phyloP scores from a whole-genome alignment of 306 rosid genomes.

The Purshia tridentata region DNA sequence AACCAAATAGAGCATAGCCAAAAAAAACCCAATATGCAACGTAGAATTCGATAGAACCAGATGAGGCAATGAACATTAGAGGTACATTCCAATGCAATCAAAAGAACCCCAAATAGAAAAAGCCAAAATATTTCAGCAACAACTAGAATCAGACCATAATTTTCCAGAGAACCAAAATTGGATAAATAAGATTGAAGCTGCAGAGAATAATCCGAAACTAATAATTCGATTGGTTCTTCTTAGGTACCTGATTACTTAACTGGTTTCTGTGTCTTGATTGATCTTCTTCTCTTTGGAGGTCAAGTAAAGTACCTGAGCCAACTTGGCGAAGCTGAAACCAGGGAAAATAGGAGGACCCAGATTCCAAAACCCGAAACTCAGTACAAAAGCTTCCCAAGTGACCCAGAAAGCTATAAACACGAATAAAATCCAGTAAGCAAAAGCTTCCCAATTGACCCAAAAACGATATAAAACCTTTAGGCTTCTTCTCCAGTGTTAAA shows the following conservation, averaged over 20 bases:
- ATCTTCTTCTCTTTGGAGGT: background rate
- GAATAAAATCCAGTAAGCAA: background rate
- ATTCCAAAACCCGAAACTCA: slow-evolving; percentile 12
- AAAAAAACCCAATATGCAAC: background rate
- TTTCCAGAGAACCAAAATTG: background rate
- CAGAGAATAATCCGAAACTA: slow-evolving; percentile 1
- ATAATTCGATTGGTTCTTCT: background rate
- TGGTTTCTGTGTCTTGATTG: background rate
- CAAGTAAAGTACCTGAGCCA: background rate
- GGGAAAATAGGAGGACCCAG: background rate
- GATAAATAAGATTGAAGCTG: background rate
- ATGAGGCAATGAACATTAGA: background rate
- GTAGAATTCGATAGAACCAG: background rate
- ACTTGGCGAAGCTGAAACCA: background rate
- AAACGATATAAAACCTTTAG: background rate
- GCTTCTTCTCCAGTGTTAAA: no score
- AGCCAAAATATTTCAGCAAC: background rate
- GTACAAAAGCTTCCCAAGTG: background rate
- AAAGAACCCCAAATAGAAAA: slow-evolving; percentile 1
- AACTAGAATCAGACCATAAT: background rate
- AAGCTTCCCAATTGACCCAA: background rate
- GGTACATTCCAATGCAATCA: background rate
- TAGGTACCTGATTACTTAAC: slow-evolving; percentile 9
- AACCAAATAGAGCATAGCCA: background rate
- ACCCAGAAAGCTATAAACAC: background rate